These are phyloP conservation scores for Sugiyamaella mastotermitis DNA, from an alignment of 805 yeast species.

Conservation along the genomic window DNA sequence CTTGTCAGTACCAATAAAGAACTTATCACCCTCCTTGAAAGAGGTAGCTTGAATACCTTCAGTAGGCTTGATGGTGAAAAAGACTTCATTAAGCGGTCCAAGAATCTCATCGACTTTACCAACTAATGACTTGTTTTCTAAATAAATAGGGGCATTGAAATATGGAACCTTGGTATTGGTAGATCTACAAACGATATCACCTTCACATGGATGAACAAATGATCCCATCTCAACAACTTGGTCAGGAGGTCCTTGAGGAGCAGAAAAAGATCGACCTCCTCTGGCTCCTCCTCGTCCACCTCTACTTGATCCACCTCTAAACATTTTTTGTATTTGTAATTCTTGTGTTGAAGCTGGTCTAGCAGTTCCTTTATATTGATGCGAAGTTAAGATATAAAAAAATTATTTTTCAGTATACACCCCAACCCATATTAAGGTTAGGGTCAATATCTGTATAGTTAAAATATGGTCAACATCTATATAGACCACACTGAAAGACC, in stretches of 20 bases:
- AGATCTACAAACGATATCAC: constrained; percentile 94
- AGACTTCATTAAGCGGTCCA: constrained; percentile 98
- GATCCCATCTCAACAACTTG: constrained; percentile 92
- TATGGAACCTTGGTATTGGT: constrained; percentile 92
- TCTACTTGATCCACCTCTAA: constrained; percentile 57
- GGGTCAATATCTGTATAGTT: too few species aligned
- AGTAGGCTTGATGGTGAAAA: constrained; percentile 89
- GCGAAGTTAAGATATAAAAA: too few species aligned
- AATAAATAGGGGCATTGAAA: constrained; percentile 96
- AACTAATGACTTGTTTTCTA: constrained; percentile 91
- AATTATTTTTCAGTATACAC: too few species aligned
- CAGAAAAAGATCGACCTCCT: constrained; percentile 57
- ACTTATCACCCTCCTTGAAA: constrained; percentile 93
- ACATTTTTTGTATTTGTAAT: too few species aligned
- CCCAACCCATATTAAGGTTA: too few species aligned
- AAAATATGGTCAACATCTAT: too few species aligned
- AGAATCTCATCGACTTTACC: constrained; percentile 98
- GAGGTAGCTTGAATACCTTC: constrained; percentile 95
- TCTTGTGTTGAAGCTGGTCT: too few species aligned
- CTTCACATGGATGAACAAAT: constrained; percentile 89
- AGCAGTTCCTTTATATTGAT: too few species aligned
- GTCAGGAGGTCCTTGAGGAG: constrained; percentile 95
- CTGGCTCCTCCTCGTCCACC: constrained; percentile 61
- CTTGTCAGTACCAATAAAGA: constrained; percentile 92
- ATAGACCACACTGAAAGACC: too few species aligned